Evolutionary conservation across 805 yeast species (phyloP).

Genomic region (Candida maesae): DNA sequence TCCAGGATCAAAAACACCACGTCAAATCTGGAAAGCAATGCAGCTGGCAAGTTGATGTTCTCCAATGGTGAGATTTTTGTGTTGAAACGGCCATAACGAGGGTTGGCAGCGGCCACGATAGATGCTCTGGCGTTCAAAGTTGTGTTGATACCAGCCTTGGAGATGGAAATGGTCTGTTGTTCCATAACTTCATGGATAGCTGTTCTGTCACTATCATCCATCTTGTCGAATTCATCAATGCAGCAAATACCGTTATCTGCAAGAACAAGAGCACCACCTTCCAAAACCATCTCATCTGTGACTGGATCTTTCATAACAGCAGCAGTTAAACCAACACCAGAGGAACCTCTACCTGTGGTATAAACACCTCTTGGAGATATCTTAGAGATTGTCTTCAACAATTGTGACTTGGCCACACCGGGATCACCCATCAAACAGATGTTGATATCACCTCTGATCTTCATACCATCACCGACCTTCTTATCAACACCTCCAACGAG

Average conservation of each 20-base stretch:
- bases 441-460: conserved; percentile 95
- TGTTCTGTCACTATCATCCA: conserved; percentile 96
- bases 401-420: conserved; percentile 98
- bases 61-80: conserved; percentile 87
- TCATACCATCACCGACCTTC: conserved; percentile 93
- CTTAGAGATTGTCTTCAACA: conserved; percentile 83
- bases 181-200: conserved; percentile 99
- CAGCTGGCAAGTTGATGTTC: conserved; percentile 95
- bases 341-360: conserved; percentile 97
- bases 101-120: conserved; percentile 97
- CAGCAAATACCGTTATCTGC: conserved; percentile 99
- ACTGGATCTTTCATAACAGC: conserved; percentile 99
- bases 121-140: conserved; percentile 94
- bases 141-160: conserved; percentile 97
- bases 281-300: conserved; percentile 97
- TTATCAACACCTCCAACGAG: conserved; percentile 95
- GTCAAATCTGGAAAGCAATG: conserved; percentile 91
- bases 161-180: conserved; percentile 95
- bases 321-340: conserved; percentile 98
- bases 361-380: conserved; percentile 96
- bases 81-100: conserved; percentile 91
- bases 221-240: conserved; percentile 97
- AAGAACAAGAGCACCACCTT: conserved; percentile 95
- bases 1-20: conserved; percentile 83
- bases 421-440: conserved; percentile 98